Evolutionary conservation across 177 flowering plant species (phyloP).

Genomic region (Tripterygium wilfordii): DNA sequence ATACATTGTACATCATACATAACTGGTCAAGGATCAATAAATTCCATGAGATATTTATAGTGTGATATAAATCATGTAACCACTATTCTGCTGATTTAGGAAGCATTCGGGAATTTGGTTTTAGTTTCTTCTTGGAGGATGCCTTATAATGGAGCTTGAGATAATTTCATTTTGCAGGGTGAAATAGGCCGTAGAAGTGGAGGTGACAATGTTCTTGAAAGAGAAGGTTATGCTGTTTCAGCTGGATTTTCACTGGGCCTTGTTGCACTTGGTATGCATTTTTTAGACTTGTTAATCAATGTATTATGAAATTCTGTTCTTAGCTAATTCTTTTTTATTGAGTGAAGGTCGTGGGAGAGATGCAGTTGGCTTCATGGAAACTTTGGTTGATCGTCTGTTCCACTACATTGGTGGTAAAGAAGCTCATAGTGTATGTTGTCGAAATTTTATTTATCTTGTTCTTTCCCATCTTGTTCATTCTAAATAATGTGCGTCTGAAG

Average conservation of each 20-base stretch:
- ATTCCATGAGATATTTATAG: too few species aligned
- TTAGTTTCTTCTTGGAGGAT: too few species aligned
- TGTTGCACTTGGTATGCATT: slow-evolving; percentile 72
- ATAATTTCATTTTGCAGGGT: slow-evolving; percentile 36
- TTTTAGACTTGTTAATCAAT: background rate
- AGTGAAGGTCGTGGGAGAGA: slow-evolving; percentile 82
- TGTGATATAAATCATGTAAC: too few species aligned
- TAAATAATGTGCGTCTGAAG: background rate
- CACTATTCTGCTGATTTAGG: too few species aligned
- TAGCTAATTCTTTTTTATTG: slow-evolving; percentile 11
- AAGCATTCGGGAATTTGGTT: too few species aligned
- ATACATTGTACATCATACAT: too few species aligned
- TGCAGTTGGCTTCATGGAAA: slow-evolving; percentile 60
- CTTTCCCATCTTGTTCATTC: background rate
- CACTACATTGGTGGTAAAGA: slow-evolving; percentile 78
- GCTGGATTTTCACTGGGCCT: slow-evolving; percentile 93
- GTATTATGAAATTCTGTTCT: slow-evolving; percentile 1
- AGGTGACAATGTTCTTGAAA: slow-evolving; percentile 97
- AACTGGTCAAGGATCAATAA: too few species aligned
- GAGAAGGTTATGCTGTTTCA: slow-evolving; percentile 98
- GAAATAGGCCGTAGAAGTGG: slow-evolving; percentile 95
- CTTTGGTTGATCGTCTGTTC: slow-evolving; percentile 69
- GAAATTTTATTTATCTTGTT: background rate
- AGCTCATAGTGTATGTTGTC: slow-evolving; percentile 39
- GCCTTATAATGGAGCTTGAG: too few species aligned